Conservation (phyloP, 1,139 yeast genomes). For the Chernovozyma aurita region DNA sequence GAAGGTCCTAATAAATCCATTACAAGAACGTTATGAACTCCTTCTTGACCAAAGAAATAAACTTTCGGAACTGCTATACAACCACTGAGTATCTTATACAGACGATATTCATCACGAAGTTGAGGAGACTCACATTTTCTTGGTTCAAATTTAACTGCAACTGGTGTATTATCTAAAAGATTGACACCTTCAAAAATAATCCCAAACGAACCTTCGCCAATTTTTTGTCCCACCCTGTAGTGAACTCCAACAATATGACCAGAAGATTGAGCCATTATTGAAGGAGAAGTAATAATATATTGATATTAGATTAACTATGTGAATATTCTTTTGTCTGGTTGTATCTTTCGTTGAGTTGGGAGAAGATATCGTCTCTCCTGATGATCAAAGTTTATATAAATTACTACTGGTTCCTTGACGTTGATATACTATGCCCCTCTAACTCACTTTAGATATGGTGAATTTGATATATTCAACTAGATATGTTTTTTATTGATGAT, state of each 20-base stretch:
- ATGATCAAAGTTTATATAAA: no score
- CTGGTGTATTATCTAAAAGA: constrained; percentile 68
- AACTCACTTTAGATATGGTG: no score
- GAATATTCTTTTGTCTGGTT: no score
- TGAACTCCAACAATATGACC: constrained; percentile 53
- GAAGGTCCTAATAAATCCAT: constrained; percentile 95
- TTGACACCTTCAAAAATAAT: constrained; percentile 94
- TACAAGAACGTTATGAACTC: constrained; percentile 87
- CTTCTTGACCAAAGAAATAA: constrained; percentile 96
- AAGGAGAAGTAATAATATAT: no score
- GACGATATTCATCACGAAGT: constrained; percentile 89
- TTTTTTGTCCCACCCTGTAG: constrained; percentile 93
- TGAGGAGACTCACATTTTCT: constrained; percentile 98
- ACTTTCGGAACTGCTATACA: constrained; percentile 86
- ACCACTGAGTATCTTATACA: constrained; percentile 83
- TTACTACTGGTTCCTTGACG: no score
- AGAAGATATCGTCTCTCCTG: no score
- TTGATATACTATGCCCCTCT: no score
- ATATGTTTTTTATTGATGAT: no score
- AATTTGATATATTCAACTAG: no score
- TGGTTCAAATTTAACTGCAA: constrained; percentile 81
- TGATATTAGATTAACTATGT: no score
- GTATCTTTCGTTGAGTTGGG: no score
- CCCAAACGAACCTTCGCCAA: constrained; percentile 98
- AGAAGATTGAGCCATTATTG: neutral